Evolutionary conservation across 306 rosid genomes (phyloP).

Genomic region (Quercus glauca): DNA sequence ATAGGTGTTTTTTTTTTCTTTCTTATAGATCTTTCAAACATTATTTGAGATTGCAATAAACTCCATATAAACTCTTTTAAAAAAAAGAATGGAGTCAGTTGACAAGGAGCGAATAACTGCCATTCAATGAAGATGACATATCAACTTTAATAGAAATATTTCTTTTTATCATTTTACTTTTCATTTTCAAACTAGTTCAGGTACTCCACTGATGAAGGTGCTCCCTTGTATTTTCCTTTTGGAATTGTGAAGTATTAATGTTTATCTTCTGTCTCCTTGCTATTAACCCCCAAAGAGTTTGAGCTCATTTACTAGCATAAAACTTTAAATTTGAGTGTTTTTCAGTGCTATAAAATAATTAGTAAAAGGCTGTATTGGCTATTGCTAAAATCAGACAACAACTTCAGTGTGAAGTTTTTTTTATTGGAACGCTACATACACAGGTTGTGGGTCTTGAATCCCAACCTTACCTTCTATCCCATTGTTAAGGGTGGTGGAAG

Average conservation of each 20-base stretch:
- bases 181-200: not conserved
- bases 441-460: too few relatives aligned
- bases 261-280: not conserved
- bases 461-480: too few relatives aligned
- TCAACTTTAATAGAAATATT: not conserved
- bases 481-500: too few relatives aligned
- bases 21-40: constrained; percentile 9
- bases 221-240: not conserved
- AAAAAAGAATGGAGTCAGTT: not conserved
- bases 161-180: not conserved
- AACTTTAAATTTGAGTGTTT: not conserved
- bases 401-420: not conserved
- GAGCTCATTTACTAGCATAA: not conserved
- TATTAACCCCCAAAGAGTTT: not conserved
- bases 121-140: not conserved
- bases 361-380: not conserved
- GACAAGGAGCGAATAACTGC: not conserved
- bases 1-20: constrained; percentile 4
- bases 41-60: not conserved
- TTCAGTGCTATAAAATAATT: not conserved
- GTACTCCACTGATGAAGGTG: not conserved
- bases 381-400: not conserved
- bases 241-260: not conserved
- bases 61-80: not conserved
- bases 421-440: too few relatives aligned